A percentile compares a stretch with the other conserved stretches of the same genome.
Evolutionary conservation across 306 rosid species (phyloP).

Genomic region (Castanea mollissima): DNA sequence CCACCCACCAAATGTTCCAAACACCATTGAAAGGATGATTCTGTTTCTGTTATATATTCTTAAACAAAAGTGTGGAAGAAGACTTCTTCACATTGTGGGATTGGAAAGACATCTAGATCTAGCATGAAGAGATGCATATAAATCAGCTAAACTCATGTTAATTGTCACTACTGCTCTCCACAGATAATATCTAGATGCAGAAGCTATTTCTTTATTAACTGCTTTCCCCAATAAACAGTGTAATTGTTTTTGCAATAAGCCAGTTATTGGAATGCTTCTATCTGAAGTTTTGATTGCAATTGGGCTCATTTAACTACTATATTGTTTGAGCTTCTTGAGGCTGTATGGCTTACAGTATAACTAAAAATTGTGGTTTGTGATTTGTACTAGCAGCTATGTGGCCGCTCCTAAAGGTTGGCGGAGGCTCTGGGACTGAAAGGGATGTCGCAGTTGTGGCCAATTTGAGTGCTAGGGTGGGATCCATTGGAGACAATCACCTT

Average conservation of each 20-base stretch:
- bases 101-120: background rate
- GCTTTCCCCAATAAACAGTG: background rate
- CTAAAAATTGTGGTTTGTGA: background rate
- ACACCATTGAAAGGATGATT: background rate
- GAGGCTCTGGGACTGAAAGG: constrained; percentile 62
- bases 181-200: background rate
- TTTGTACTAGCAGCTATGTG: constrained; percentile 71
- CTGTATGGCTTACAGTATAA: background rate
- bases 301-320: background rate
- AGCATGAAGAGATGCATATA: background rate
- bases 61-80: too few species aligned
- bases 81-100: background rate
- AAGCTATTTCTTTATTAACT: background rate
- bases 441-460: constrained; percentile 81
- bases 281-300: background rate
- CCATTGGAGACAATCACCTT: constrained; percentile 80
- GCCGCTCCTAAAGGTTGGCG: constrained; percentile 87
- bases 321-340: background rate
- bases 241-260: background rate
- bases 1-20: background rate
- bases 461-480: constrained; percentile 93
- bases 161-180: too few species aligned
- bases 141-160: background rate
- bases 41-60: too few species aligned
- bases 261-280: background rate